Conservation (phyloP, 495 filamentous ascomycete species). For the Aspergillus funiculosus region DNA sequence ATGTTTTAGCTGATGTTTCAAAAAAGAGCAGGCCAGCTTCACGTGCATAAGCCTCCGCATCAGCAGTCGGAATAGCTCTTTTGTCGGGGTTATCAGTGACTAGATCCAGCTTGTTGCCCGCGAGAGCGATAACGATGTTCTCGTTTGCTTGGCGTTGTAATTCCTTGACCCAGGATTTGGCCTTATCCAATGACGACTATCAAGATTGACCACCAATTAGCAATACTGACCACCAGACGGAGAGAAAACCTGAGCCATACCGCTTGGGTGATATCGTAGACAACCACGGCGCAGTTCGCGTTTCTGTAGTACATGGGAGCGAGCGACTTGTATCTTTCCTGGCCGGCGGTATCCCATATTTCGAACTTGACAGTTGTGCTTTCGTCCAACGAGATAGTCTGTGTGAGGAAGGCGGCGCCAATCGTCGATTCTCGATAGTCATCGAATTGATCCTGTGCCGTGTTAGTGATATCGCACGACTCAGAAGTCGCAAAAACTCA, state of each 20-base stretch:
- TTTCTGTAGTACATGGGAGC: conserved; percentile 99
- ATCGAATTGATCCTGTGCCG: conserved; percentile 91
- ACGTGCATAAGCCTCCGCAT: conserved; percentile 89
- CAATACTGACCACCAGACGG: background rate
- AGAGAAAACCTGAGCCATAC: conserved; percentile 48
- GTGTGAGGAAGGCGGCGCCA: conserved; percentile 96
- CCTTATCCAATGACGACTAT: conserved; percentile 94
- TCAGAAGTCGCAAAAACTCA: conserved; percentile 30
- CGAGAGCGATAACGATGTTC: conserved; percentile 97
- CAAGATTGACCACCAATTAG: conserved; percentile 13
- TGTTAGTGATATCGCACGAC: conserved; percentile 1
- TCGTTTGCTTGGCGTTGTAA: conserved; percentile 97
- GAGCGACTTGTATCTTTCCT: conserved; percentile 96
- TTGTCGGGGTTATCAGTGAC: conserved; percentile 87
- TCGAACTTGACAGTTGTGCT: conserved; percentile 98
- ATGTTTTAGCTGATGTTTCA: conserved; percentile 94
- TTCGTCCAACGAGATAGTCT: conserved; percentile 96
- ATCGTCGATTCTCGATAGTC: conserved; percentile 99
- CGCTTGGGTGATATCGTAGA: conserved; percentile 98
- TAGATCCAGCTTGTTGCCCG: conserved; percentile 95
- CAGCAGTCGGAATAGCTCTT: conserved; percentile 78
- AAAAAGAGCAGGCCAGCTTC: conserved; percentile 95
- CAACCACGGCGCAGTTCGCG: conserved; percentile 97
- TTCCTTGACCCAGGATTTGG: conserved; percentile 99
- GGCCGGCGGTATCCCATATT: conserved; percentile 98